Base-by-base conservation (phyloP, 2,329 filamentous ascomycete genomes). In the Fusarium agapanthi region DNA sequence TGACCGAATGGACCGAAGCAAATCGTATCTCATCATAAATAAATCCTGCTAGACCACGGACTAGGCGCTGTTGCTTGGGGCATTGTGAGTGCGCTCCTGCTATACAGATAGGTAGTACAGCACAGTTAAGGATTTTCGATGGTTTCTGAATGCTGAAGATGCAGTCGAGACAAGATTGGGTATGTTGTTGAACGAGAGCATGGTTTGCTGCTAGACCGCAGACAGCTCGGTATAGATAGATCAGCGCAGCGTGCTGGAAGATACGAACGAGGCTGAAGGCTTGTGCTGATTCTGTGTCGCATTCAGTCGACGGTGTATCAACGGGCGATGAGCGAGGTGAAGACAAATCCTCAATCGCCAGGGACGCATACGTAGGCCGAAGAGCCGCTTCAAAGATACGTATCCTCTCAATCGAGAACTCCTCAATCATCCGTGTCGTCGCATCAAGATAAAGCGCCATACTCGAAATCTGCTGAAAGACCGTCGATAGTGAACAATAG, bases 141-240 rank as follows among this genome's bases (percentile, higher is more conserved):
- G 80, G 78, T 5, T 80, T 76, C 28, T 76, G 75, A 9, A 80
- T 79, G 16, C 82, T 82, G 9, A 80, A 79, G 22, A 83, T 80
- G 16, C 81, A 78, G 14, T 80, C 79, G 9, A 84, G 78, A 16
- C 80, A 83, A 2, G 78, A 77, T 10, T 79, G 75, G 0, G 83
- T 80, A 32, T 82, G 76, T 40, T 83, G 79, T 28, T 85, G 84
- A 0, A 85, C 83, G 1, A 84, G 75, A 6, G 75, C 77, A 62
- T 85, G 83, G 6, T 75, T 76, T 5, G 80, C 77, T 6, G 82
- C 78, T 8, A 85, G 74, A 2, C 81, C 79, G 58, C 83, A 84
- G 7, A 85, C 75, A 24, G 82, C 83, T 40, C 84, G 77, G 58
- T 85, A 85, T 3, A 85, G 75, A 61, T 83, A 85, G 12, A 85